Evolutionary conservation across 1,284 basidiomycete species (phyloP).

Genomic region (Blastosporella zonata): DNA sequence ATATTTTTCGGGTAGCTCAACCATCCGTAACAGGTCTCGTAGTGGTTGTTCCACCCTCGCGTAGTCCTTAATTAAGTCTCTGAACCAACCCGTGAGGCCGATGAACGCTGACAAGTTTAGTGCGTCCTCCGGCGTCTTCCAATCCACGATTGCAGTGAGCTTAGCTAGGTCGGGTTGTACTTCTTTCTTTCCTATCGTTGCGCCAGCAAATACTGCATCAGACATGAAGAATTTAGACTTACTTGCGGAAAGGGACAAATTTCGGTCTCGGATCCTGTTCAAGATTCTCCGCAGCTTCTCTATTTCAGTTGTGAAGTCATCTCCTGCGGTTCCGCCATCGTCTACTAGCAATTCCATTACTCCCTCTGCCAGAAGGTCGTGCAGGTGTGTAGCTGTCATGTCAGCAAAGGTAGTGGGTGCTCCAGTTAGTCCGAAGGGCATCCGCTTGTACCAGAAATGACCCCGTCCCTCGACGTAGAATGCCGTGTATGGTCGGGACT

Average conservation of each 20-base stretch:
- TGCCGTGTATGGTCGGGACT: constrained; percentile 31
- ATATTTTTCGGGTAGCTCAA: constrained; percentile 22
- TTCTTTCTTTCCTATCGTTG: not conserved
- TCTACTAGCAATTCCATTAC: constrained; percentile 33
- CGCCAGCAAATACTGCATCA: constrained; percentile 8
- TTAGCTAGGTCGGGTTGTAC: not conserved
- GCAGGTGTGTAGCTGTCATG: constrained; percentile 27
- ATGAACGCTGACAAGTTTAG: constrained; percentile 22
- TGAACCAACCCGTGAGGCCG: constrained; percentile 25
- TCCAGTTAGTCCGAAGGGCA: constrained; percentile 42
- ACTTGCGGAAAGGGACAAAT: constrained; percentile 29
- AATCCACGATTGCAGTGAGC: not conserved
- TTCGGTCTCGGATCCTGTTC: constrained; percentile 3
- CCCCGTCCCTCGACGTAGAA: constrained; percentile 40
- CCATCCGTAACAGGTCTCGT: constrained; percentile 23
- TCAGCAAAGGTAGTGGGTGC: constrained; percentile 36
- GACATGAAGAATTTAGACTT: constrained; percentile 32
- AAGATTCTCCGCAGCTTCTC: not conserved
- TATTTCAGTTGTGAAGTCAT: constrained; percentile 22
- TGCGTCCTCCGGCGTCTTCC: not conserved
- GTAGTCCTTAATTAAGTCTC: constrained; percentile 22
- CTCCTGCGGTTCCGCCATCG: constrained; percentile 26
- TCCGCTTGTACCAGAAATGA: constrained; percentile 27
- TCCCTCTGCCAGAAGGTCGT: constrained; percentile 29
- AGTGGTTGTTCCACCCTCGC: constrained; percentile 23